Evolutionary conservation across 345 rosid genomes (phyloP).

Genomic region (Ceriops decandra): DNA sequence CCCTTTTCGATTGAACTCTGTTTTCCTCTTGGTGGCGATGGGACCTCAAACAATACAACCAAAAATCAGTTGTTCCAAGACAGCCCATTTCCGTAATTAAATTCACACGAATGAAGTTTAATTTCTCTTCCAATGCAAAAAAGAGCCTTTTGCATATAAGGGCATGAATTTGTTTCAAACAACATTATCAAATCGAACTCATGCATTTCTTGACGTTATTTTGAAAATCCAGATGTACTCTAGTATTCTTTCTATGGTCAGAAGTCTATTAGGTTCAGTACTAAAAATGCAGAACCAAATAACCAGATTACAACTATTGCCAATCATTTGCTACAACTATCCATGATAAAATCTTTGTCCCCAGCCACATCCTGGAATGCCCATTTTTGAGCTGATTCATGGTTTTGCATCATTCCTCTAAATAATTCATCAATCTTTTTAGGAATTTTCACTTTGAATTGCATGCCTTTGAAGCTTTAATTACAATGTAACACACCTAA

Average conservation of each 20-base stretch:
- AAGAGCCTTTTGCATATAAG: neutral
- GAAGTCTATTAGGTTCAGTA: too few species aligned
- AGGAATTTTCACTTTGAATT: neutral
- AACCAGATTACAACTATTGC: too few species aligned
- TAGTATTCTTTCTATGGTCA: too few species aligned
- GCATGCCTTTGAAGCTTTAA: neutral
- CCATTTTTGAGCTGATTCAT: neutral
- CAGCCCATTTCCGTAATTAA: neutral
- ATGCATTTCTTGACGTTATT: too few species aligned
- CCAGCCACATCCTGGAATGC: neutral
- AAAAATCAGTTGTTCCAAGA: neutral
- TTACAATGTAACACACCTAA: constrained; percentile 39
- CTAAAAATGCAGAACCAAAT: too few species aligned
- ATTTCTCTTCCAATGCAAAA: neutral
- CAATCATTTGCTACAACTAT: too few species aligned
- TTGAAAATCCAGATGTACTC: too few species aligned
- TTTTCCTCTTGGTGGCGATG: constrained; percentile 79
- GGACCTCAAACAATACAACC: constrained; percentile 47
- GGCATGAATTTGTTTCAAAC: too few species aligned
- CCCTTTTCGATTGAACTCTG: constrained; percentile 36
- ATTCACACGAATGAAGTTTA: neutral
- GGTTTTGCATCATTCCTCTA: too few species aligned
- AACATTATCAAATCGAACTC: too few species aligned
- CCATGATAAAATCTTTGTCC: neutral
- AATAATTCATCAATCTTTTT: too few species aligned